Conservation (phyloP, 257 asterid species). For the Misopates orontium region DNA sequence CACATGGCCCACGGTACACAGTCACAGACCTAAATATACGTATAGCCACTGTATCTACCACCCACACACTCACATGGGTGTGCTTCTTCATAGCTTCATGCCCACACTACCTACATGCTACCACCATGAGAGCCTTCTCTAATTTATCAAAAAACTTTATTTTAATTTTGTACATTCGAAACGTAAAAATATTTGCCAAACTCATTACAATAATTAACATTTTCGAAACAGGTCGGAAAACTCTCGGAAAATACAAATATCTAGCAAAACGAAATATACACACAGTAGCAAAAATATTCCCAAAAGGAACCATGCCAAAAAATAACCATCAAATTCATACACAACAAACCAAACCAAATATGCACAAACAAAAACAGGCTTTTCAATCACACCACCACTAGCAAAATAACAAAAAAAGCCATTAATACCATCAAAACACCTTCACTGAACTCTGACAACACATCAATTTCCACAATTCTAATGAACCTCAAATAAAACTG, state of each 20-base stretch:
- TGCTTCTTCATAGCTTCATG: no score
- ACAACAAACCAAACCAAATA: conserved; percentile 32
- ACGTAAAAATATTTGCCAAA: no score
- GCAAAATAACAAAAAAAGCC: conserved; percentile 34
- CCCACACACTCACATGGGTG: conserved; percentile 33
- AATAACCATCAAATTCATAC: conserved; percentile 3
- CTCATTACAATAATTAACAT: no score
- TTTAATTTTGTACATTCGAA: no score
- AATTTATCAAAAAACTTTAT: no score
- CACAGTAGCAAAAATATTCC: not conserved
- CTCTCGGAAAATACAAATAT: no score
- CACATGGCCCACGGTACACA: conserved; percentile 40
- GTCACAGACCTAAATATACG: conserved; percentile 5
- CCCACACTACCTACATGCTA: no score
- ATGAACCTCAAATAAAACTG: conserved; percentile 8
- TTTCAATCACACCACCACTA: conserved; percentile 28
- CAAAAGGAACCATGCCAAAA: conserved; percentile 26
- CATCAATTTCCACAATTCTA: conserved; percentile 12
- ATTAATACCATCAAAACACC: conserved; percentile 27
- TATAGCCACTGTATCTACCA: conserved; percentile 5
- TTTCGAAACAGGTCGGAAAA: no score
- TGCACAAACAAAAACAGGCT: conserved; percentile 41
- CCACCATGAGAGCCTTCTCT: no score
- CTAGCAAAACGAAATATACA: no score
- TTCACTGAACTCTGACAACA: conserved; percentile 27